Base-by-base conservation (phyloP, 1,284 basidiomycete genomes). In the Malassezia furfur region DNA sequence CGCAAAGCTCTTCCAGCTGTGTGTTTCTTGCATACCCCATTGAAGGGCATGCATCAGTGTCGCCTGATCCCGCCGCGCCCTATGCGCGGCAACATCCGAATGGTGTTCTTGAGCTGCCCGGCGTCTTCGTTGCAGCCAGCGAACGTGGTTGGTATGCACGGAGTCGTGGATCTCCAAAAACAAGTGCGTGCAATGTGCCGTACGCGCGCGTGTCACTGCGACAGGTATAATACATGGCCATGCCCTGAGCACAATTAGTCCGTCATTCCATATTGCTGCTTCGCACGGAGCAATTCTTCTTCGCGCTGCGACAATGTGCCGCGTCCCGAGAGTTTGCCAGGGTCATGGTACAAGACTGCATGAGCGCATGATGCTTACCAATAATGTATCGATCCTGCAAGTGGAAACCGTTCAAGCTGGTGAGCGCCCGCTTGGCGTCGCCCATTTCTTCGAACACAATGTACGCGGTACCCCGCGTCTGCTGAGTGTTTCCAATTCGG, bases 331-430 rank as follows among this genome's bases (percentile, higher is more conserved):
- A 68, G 87, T 76, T 91, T 89, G 19, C 89, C 86, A 36, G 91
- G 91, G 84, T 96, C 93, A 74, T 98, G 93, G 71, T 94, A 96
- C 28, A 98, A 79, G 14, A 98, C 93, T 82, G 65, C 44, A 50
- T 39, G 5, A 21, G 15, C 19, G 22, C 28, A 3, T 3, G 12
- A 17, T 11, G 21, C 32, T 52, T 48, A 76, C 75, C 76, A 51
- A 78, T 76, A 55, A 98, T 93, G 77, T 98, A 98, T 32, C 94
- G 84, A 76, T 96, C 93, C 79, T 94, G 90, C 60, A 98, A 78
- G 78, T 98, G 93, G 79, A 98, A 98, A 37, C 93, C 94, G 69
- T 98, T 98, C 72, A 98, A 77, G 76, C 94, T 88, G 72, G 93
- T 91, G 53, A 94, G 83, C 0, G 93, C 93, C 70, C 91, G 91